Percentiles rank a stretch among this genome's conserved stretches.
phyloP scores from a whole-genome alignment of 2,329 filamentous ascomycete genomes.

The Emergomyces africanus region DNA sequence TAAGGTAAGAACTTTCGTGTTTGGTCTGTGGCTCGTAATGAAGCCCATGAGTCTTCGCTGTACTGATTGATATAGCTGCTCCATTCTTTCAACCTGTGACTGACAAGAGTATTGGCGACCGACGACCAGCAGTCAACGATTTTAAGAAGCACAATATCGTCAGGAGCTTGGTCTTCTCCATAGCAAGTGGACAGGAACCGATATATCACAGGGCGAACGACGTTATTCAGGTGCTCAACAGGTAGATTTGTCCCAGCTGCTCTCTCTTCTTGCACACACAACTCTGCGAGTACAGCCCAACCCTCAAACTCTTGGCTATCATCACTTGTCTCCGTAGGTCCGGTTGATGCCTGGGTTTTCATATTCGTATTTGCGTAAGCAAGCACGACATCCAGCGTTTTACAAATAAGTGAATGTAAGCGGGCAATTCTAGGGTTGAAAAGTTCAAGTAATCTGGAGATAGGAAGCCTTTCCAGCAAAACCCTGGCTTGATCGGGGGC shows the following conservation, averaged over 20 bases:
- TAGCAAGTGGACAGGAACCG: constrained; percentile 49
- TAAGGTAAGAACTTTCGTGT: constrained; percentile 35
- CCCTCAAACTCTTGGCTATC: constrained; percentile 55
- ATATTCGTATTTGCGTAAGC: constrained; percentile 26
- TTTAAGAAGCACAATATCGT: constrained; percentile 41
- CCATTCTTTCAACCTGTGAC: constrained; percentile 39
- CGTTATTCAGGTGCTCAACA: constrained; percentile 24
- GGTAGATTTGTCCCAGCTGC: constrained; percentile 14
- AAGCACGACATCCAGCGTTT: constrained; percentile 37
- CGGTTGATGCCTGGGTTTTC: constrained; percentile 10
- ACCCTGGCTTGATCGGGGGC: constrained; percentile 28
- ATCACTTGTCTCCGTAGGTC: constrained; percentile 32
- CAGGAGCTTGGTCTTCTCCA: constrained; percentile 43
- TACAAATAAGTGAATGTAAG: constrained; percentile 34
- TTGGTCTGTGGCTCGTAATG: constrained; percentile 34
- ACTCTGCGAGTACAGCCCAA: constrained; percentile 41
- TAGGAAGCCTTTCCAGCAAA: constrained; percentile 33
- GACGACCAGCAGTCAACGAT: constrained; percentile 44
- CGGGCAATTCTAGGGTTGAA: constrained; percentile 38
- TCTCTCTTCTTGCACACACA: constrained; percentile 21
- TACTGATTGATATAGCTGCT: constrained; percentile 44
- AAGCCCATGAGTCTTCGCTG: constrained; percentile 37
- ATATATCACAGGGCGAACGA: constrained; percentile 37
- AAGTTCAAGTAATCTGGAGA: constrained; percentile 37
- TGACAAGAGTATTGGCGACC: constrained; percentile 36